Conservation (phyloP, 768 basidiomycete species). For the Termitomyces sp. region DNA sequence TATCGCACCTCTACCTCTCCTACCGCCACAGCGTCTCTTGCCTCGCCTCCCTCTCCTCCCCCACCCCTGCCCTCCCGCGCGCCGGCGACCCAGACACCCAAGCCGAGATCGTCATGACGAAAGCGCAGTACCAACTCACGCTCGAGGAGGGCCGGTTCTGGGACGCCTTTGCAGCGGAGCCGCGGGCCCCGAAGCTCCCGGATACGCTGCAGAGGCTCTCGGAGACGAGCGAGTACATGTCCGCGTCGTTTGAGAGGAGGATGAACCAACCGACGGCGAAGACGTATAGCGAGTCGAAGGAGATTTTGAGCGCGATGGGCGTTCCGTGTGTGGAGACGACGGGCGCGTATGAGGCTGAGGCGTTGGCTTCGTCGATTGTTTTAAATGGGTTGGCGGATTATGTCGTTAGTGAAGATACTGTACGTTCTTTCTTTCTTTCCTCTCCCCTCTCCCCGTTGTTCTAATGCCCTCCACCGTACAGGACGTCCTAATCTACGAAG, state of each 20-base stretch:
- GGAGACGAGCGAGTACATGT: conserved; percentile 52
- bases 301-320: conserved; percentile 77
- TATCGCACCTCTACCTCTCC: conserved; percentile 31
- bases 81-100: conserved; percentile 26
- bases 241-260: conserved; percentile 62
- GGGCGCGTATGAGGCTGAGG: conserved; percentile 81
- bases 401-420: conserved; percentile 90
- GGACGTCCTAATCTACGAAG: conserved; percentile 84
- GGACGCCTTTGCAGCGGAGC: conserved; percentile 34
- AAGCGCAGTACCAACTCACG: conserved; percentile 55
- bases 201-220: conserved; percentile 14
- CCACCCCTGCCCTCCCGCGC: conserved; percentile 11
- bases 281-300: conserved; percentile 69
- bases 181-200: neutral
- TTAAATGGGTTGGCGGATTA: conserved; percentile 75
- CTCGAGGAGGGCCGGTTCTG: conserved; percentile 61
- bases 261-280: conserved; percentile 54
- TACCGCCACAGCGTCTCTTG: conserved; percentile 45
- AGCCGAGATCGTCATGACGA: conserved; percentile 52
- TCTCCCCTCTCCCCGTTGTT: neutral
- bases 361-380: conserved; percentile 76
- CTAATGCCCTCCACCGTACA: conserved; percentile 21
- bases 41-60: conserved; percentile 34
- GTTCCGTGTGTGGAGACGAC: conserved; percentile 67
- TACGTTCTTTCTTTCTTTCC: conserved; percentile 27